Evolutionary conservation across 805 yeast genomes (phyloP).

Genomic region (Candida mattraensis): DNA sequence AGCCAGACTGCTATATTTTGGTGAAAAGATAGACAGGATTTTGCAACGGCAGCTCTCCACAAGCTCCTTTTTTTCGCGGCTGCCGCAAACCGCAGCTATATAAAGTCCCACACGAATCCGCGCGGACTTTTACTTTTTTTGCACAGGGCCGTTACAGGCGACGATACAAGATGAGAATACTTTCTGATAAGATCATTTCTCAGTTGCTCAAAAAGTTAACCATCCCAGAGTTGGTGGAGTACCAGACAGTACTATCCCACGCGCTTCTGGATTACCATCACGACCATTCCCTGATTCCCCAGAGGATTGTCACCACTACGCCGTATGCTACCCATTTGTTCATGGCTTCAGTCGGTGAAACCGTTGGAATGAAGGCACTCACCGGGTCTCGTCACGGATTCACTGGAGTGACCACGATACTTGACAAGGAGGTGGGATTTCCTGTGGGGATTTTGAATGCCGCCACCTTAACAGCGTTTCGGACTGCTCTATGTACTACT

Average conservation of each 20-base stretch:
- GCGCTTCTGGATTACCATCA: slow-evolving; percentile 43
- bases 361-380: slow-evolving; percentile 59
- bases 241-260: slow-evolving; percentile 37
- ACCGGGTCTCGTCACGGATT: slow-evolving; percentile 61
- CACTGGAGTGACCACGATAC: slow-evolving; percentile 53
- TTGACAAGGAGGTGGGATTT: slow-evolving; percentile 52
- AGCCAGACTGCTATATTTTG: slow-evolving; percentile 46
- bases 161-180: slow-evolving; percentile 32
- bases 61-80: too few relatives aligned
- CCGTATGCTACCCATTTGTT: slow-evolving; percentile 49
- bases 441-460: slow-evolving; percentile 58
- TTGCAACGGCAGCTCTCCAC: too few relatives aligned
- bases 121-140: neutral
- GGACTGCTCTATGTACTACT: slow-evolving; percentile 62
- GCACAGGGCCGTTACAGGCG: neutral
- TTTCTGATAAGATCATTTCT: slow-evolving; percentile 33
- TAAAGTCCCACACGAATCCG: too few relatives aligned
- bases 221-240: slow-evolving; percentile 28
- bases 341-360: slow-evolving; percentile 63
- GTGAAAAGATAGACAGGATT: slow-evolving; percentile 6
- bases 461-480: slow-evolving; percentile 58
- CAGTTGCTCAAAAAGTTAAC: slow-evolving; percentile 31
- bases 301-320: slow-evolving; percentile 47
- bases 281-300: slow-evolving; percentile 52
- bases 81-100: too few relatives aligned